Conservation (phyloP, 257 asterid species). For the Paulownia fortunei region DNA sequence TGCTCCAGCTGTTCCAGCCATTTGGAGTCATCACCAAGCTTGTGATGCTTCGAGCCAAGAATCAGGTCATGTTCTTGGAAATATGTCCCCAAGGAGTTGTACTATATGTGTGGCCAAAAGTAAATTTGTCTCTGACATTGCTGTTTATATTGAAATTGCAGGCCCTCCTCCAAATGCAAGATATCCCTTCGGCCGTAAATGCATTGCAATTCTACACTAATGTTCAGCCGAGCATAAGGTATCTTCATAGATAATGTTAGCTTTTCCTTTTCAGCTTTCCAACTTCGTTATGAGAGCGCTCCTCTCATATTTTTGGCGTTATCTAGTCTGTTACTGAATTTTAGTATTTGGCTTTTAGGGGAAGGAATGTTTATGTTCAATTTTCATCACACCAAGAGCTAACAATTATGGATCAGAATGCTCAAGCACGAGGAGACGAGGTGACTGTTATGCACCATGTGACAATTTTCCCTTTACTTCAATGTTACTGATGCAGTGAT, state of each 20-base stretch:
- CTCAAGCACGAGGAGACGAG: constrained; percentile 97
- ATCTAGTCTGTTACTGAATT: constrained; percentile 23
- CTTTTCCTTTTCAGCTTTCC: background rate
- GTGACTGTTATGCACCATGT: constrained; percentile 49
- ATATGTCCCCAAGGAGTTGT: constrained; percentile 20
- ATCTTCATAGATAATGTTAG: background rate
- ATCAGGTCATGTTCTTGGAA: constrained; percentile 65
- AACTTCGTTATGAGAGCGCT: constrained; percentile 24
- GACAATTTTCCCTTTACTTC: background rate
- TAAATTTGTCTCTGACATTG: constrained; percentile 26
- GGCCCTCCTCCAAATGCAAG: constrained; percentile 99
- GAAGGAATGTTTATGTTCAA: constrained; percentile 94
- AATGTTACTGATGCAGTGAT: constrained; percentile 19
- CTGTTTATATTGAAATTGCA: constrained; percentile 34
- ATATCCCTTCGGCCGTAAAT: constrained; percentile 82
- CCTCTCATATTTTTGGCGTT: constrained; percentile 4
- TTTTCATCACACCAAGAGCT: constrained; percentile 98
- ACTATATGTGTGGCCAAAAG: constrained; percentile 19
- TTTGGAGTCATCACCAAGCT: constrained; percentile 91
- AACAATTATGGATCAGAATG: constrained; percentile 87
- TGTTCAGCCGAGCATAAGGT: constrained; percentile 97
- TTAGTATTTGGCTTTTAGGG: constrained; percentile 54
- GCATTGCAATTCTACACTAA: constrained; percentile 83
- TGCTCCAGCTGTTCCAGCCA: constrained; percentile 98
- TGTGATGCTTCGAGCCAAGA: constrained; percentile 98